These are phyloP conservation scores for Trametes polyzona DNA, from an alignment of 1,284 basidiomycete species.

Conservation along the genomic window DNA sequence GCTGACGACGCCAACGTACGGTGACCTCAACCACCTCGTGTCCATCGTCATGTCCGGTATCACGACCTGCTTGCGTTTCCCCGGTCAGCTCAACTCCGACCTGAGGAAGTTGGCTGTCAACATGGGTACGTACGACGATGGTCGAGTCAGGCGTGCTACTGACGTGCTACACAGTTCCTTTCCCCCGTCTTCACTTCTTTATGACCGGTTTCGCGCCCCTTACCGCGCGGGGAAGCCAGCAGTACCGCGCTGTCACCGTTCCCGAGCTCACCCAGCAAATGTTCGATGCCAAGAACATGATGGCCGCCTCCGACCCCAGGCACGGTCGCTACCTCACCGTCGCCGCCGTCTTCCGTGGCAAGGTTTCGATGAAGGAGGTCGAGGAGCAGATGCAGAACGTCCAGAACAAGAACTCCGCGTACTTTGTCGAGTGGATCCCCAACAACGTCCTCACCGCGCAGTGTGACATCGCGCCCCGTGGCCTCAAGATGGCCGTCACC, in stretches of 20 bases:
- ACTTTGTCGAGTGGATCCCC: constrained; percentile 99
- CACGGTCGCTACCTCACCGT: constrained; percentile 96
- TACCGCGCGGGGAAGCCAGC: constrained; percentile 90
- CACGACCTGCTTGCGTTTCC: constrained; percentile 96
- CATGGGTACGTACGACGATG: constrained; percentile 72
- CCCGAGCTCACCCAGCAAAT: constrained; percentile 97
- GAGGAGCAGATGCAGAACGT: constrained; percentile 99
- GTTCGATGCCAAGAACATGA: constrained; percentile 99
- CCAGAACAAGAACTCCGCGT: constrained; percentile 96
- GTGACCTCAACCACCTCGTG: constrained; percentile 96
- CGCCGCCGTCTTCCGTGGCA: constrained; percentile 97
- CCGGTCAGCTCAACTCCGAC: constrained; percentile 98
- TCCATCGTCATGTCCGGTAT: constrained; percentile 98
- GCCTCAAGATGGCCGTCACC: constrained; percentile 94
- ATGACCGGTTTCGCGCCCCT: constrained; percentile 97
- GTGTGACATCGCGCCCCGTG: constrained; percentile 93
- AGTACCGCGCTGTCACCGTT: constrained; percentile 94
- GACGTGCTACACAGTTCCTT: constrained; percentile 65
- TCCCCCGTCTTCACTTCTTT: constrained; percentile 99
- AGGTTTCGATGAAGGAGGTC: constrained; percentile 98
- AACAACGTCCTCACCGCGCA: constrained; percentile 97
- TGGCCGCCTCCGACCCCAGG: constrained; percentile 94
- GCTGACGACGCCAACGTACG: constrained; percentile 92
- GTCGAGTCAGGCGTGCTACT: neutral
- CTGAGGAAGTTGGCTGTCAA: constrained; percentile 97